These are phyloP conservation scores for Pisolithus sp. DNA, from an alignment of 768 basidiomycete genomes.

Conservation along the genomic window DNA sequence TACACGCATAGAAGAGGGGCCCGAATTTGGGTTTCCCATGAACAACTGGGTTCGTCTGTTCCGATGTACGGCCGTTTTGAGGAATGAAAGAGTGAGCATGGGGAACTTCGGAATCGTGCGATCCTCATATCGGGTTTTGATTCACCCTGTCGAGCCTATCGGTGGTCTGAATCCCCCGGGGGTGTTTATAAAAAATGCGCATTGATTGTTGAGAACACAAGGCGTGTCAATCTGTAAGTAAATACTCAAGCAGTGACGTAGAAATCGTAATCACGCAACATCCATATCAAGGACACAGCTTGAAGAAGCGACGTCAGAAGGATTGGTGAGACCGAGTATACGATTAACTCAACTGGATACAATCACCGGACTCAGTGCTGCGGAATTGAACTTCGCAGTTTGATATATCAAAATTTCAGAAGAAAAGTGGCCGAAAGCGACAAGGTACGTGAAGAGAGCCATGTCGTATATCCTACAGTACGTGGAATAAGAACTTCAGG, in stretches of 20 bases:
- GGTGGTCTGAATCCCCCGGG: too few species aligned
- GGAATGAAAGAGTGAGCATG: too few species aligned
- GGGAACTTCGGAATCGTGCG: too few species aligned
- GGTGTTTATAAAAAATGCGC: too few species aligned
- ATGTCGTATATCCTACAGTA: slow-evolving; percentile 79
- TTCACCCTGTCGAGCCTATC: too few species aligned
- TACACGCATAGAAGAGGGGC: too few species aligned
- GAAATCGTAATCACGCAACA: slow-evolving; percentile 76
- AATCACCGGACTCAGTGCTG: slow-evolving; percentile 67
- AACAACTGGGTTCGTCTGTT: too few species aligned
- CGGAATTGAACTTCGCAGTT: slow-evolving; percentile 55
- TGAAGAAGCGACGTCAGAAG: slow-evolving; percentile 7
- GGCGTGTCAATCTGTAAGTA: neutral
- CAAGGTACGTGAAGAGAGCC: slow-evolving; percentile 78
- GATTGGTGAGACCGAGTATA: neutral
- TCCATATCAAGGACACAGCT: slow-evolving; percentile 77
- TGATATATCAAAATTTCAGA: slow-evolving; percentile 82
- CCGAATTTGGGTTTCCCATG: too few species aligned
- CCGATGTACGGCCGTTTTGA: too few species aligned
- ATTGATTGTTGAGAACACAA: neutral
- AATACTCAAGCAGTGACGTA: slow-evolving; percentile 47
- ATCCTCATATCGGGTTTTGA: too few species aligned
- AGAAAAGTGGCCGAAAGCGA: slow-evolving; percentile 86
- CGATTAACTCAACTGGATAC: slow-evolving; percentile 69
- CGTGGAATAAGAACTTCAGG: neutral